Evolutionary conservation across 2,329 filamentous ascomycete genomes (phyloP), one percentile per base, ranked within the genome.

Genomic region (Cladosporium velox): DNA sequence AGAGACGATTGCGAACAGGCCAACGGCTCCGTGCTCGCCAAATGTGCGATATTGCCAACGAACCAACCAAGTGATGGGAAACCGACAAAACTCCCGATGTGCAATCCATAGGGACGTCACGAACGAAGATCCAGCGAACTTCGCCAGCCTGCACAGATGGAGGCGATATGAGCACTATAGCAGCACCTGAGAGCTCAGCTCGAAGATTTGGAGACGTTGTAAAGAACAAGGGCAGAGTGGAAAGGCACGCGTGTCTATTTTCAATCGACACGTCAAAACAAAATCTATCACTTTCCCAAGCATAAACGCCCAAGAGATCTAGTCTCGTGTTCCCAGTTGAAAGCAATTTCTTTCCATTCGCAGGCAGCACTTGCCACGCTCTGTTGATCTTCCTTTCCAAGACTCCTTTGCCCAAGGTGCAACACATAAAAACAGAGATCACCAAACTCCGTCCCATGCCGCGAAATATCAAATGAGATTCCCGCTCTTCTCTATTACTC

Each of bases 401-500:
- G 18, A 51, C n/a, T 21, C 41, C 35, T 12, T 12, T 21, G 7
- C 8, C 41, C 41, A 10, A 47, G n/a, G 41, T 24, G 41, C 41
- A 21, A 47, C 41, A 47, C 41, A 24, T 47, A 1, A 12, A 11
- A 11, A 47, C 8, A 44, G 38, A 47, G 41, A 47, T 47, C 41
- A 21, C 5, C n/a, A 47, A 21, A 47, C 41, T 47, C 41, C 41
- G 10, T 47, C n/a, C 41, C 41, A 47, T 47, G 41, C 41, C n/a
- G 41, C n/a, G 7, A 41, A 47, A n/a, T 6, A 61, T 30, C 15
- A 0, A 0, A 73, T 78, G 1, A 74, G 76, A 26, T 83, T 78
- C 81, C 85, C 84, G 34, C 2, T 35, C 34, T 35, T 35, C 12
- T 35, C 34, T 35, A 38, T 24, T 21, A 4, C 12, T 18, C 21